Percentiles rank a stretch among this genome's conserved stretches.
These are phyloP conservation scores for Posidonia australis DNA, from an alignment of 106 monocot genomes.

Conservation along the genomic window DNA sequence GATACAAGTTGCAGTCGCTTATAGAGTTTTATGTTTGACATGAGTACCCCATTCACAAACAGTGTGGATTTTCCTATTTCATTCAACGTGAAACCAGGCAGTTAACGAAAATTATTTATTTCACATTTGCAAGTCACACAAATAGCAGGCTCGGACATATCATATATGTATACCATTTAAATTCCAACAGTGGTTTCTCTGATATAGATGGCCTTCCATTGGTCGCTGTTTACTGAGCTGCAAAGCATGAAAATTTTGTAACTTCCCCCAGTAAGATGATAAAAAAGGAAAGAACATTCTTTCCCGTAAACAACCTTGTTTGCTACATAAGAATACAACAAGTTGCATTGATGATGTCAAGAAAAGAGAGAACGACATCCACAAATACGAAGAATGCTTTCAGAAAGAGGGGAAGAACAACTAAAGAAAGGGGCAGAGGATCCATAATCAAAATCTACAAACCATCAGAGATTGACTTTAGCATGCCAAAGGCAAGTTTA, in stretches of 20 bases:
- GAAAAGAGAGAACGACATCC: too few relatives aligned
- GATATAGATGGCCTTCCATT: not conserved
- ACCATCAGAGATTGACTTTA: too few relatives aligned
- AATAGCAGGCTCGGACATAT: not conserved
- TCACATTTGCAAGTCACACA: not conserved
- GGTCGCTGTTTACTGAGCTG: not conserved
- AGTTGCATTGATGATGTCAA: too few relatives aligned
- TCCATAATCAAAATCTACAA: too few relatives aligned
- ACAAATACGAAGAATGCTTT: too few relatives aligned
- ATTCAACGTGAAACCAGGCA: not conserved
- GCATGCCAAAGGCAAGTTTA: too few relatives aligned
- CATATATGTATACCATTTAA: not conserved
- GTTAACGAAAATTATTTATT: not conserved
- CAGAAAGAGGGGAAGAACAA: too few relatives aligned
- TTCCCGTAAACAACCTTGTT: too few relatives aligned
- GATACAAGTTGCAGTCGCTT: not conserved
- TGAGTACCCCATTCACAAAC: not conserved
- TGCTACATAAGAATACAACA: too few relatives aligned
- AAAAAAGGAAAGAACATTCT: too few relatives aligned
- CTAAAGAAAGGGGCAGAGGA: too few relatives aligned
- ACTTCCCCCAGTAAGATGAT: too few relatives aligned
- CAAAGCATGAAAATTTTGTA: not conserved
- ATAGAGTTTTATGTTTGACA: not conserved
- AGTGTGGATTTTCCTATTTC: not conserved
- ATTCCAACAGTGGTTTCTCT: not conserved